phyloP scores from a whole-genome alignment of 805 yeast genomes.

The Candida ipomoeae region DNA sequence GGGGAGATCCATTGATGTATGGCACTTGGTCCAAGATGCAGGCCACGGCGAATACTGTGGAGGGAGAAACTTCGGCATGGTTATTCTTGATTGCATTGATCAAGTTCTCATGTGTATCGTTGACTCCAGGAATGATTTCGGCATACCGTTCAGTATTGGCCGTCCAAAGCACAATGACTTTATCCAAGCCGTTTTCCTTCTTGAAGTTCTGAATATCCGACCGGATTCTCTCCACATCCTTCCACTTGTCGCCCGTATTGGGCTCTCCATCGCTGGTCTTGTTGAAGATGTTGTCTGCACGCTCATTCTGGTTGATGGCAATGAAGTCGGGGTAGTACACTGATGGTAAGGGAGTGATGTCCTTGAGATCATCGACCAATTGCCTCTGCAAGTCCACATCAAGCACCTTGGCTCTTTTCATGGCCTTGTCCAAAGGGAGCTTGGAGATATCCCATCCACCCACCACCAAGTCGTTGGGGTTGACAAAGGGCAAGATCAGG shows the following conservation, averaged over 20 bases:
- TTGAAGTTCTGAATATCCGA: constrained; percentile 79
- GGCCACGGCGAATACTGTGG: constrained; percentile 93
- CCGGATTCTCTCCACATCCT: constrained; percentile 82
- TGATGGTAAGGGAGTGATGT: constrained; percentile 71
- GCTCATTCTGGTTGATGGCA: constrained; percentile 87
- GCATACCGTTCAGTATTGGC: constrained; percentile 96
- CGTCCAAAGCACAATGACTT: constrained; percentile 90
- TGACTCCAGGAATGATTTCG: constrained; percentile 70
- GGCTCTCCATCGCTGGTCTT: constrained; percentile 48
- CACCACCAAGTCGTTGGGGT: constrained; percentile 85
- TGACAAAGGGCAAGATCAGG: constrained; percentile 79
- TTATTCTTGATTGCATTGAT: constrained; percentile 67
- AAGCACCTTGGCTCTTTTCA: constrained; percentile 81
- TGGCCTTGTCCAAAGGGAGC: constrained; percentile 67
- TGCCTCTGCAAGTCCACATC: constrained; percentile 80
- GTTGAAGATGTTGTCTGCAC: constrained; percentile 85
- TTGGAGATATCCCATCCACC: constrained; percentile 94
- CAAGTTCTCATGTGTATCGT: constrained; percentile 83
- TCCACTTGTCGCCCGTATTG: constrained; percentile 69
- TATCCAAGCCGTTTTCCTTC: constrained; percentile 65
- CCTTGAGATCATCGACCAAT: constrained; percentile 58
- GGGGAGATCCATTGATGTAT: constrained; percentile 95
- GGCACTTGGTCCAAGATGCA: constrained; percentile 84
- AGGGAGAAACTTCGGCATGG: constrained; percentile 84
- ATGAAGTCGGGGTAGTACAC: constrained; percentile 94